These are phyloP conservation scores for Juglanconis juglandina DNA, from an alignment of 2,329 filamentous ascomycete species.

Conservation along the genomic window DNA sequence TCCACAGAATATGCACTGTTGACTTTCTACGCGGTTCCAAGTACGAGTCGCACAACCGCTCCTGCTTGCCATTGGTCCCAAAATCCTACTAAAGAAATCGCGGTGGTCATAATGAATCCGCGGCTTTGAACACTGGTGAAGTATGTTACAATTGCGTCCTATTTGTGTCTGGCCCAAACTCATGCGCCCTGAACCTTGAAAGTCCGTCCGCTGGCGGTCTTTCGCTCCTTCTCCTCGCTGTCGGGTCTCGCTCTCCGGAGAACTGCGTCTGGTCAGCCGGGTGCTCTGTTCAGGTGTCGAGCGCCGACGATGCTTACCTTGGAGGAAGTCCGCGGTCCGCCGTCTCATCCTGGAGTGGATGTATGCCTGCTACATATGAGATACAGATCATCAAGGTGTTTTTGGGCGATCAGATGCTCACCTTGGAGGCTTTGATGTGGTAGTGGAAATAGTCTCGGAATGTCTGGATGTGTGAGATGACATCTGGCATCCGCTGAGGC, in stretches of 20 bases:
- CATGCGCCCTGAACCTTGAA: slow-evolving; percentile 60
- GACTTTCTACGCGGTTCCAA: too few relatives aligned
- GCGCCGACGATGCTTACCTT: slow-evolving; percentile 59
- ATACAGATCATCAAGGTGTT: slow-evolving; percentile 10
- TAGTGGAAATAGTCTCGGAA: slow-evolving; percentile 99
- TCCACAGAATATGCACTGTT: not conserved
- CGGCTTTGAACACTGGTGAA: not conserved
- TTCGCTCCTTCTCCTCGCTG: slow-evolving; percentile 93
- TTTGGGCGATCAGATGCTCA: slow-evolving; percentile 27
- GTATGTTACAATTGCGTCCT: not conserved
- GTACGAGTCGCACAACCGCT: not conserved
- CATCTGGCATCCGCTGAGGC: slow-evolving; percentile 82
- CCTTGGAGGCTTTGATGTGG: slow-evolving; percentile 98
- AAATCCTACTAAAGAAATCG: not conserved
- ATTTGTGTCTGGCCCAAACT: not conserved
- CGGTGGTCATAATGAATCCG: not conserved
- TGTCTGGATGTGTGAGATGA: slow-evolving; percentile 98
- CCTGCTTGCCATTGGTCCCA: not conserved
- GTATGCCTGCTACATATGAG: slow-evolving; percentile 63
- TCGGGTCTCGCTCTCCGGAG: slow-evolving; percentile 92
- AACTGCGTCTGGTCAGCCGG: slow-evolving; percentile 50
- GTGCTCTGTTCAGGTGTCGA: slow-evolving; percentile 25
- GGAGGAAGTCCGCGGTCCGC: slow-evolving; percentile 95
- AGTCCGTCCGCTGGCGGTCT: slow-evolving; percentile 93
- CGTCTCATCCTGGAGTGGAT: slow-evolving; percentile 98